Evolutionary conservation across 106 monocot species (phyloP).

Genomic region (Gastrodia elata): DNA sequence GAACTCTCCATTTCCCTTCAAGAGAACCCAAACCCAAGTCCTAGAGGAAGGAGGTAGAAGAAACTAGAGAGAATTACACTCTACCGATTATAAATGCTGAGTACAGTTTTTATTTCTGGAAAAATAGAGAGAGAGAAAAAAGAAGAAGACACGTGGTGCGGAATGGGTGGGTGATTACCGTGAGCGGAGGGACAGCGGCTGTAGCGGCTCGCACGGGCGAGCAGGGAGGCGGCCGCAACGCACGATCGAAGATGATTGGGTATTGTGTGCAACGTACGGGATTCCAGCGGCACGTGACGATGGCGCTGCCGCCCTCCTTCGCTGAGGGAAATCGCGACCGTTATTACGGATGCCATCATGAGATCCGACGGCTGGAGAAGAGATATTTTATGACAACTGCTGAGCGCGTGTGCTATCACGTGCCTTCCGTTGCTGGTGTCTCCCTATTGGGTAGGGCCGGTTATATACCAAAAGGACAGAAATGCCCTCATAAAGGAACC

Average conservation of each 20-base stretch:
- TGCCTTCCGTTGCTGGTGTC: constrained; percentile 3
- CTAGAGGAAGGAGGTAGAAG: neutral
- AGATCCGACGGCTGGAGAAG: neutral
- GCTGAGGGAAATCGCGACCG: neutral
- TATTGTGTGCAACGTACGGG: neutral
- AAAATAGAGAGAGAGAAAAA: too few relatives aligned
- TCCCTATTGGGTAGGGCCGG: neutral
- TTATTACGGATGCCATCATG: neutral
- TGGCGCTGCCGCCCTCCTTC: neutral
- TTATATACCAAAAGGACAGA: neutral
- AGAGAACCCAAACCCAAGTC: neutral
- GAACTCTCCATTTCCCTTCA: neutral
- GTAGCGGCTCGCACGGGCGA: constrained; percentile 6
- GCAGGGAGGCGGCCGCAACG: constrained; percentile 2
- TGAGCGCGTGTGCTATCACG: neutral
- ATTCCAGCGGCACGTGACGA: constrained; percentile 5
- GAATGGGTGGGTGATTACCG: neutral
- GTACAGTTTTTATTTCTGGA: neutral
- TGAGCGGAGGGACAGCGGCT: neutral
- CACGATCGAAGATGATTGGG: constrained; percentile 9
- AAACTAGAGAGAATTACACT: neutral
- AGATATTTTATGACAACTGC: neutral
- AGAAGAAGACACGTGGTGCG: neutral
- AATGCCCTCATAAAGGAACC: neutral
- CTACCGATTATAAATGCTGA: too few relatives aligned